Base-by-base conservation (phyloP, 2,329 filamentous ascomycete genomes). In the Madurella fahalii region DNA sequence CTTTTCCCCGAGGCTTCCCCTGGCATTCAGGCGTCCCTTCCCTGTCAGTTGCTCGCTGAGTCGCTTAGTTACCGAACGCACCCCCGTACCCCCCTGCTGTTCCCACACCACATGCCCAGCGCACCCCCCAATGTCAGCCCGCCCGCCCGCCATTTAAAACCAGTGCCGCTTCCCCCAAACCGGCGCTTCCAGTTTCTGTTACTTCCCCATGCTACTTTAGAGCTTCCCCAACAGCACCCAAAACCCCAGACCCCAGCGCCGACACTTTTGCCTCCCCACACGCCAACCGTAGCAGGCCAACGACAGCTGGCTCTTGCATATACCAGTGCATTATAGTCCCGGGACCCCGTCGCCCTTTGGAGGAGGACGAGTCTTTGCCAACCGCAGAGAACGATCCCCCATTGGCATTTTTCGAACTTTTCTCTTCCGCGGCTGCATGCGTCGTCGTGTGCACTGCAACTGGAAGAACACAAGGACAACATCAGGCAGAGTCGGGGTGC, bases 121-220 rank as follows among this genome's bases (percentile, higher is more conserved):
- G 45, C 50, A 43, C 50, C 50, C 47, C 43, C 34, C 44, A 52
- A 52, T 55, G 58, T 56, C 56, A 58, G 54, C 50, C 61, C 50
- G 58, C 58, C 55, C 61, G 42, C 53, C 50, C 59, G 56, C 60
- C 61, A 63, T 65, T 64, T 65, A 65, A 65, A 64, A 62, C 63
- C 60, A 60, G 60, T 58, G 59, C 61, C 59, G 63, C 59, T 59
- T 56, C 63, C 58, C 54, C 58, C 60, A 61, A 62, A 59, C 57
- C 54, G 52, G 47, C 54, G 53, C 58, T 47, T 53, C 57, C 46
- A 54, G 40, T 59, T 60, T 63, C 50, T 57, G 63, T 57, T 58
- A 54, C 57, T 63, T 62, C 62, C 61, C 60, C 59, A 64, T 63
- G 59, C 59, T 53, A 48, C 53, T 50, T 59, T 50, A 57, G n/a